Percentiles rank a stretch among this genome's conserved stretches.
Conservation (phyloP, 1,284 basidiomycete species). For the Ganoderma boninense region DNA sequence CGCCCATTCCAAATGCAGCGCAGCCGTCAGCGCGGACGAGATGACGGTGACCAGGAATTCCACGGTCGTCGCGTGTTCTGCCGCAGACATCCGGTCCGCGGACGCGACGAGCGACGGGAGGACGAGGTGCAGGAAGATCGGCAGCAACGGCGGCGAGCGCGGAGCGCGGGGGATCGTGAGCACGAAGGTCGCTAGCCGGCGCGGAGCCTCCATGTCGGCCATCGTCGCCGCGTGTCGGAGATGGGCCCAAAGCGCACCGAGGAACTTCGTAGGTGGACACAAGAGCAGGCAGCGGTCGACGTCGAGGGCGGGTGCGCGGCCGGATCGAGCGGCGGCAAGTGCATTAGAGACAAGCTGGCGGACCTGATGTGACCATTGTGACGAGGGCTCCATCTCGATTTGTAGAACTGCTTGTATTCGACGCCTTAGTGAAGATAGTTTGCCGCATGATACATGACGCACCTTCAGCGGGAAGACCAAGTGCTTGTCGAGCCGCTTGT, state of each 20-base stretch:
- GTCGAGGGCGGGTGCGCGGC: constrained; percentile 69
- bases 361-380: constrained; percentile 53
- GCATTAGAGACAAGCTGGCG: constrained; percentile 61
- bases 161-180: constrained; percentile 63
- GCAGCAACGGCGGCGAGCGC: constrained; percentile 67
- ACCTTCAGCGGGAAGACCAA: constrained; percentile 53
- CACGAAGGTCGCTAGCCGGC: constrained; percentile 69
- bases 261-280: constrained; percentile 63
- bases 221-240: constrained; percentile 22
- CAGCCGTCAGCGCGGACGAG: constrained; percentile 68
- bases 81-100: constrained; percentile 52
- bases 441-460: constrained; percentile 18
- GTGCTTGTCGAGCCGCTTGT: constrained; percentile 50
- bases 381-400: constrained; percentile 27
- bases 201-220: constrained; percentile 58
- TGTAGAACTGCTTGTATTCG: constrained; percentile 16
- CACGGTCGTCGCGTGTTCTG: constrained; percentile 61
- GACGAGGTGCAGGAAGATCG: constrained; percentile 72
- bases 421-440: not conserved
- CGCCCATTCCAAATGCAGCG: constrained; percentile 75
- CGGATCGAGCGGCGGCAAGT: constrained; percentile 59
- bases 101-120: constrained; percentile 64
- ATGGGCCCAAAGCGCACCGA: constrained; percentile 52
- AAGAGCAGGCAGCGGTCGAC: constrained; percentile 67
- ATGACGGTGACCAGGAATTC: constrained; percentile 71